A percentile compares a stretch with the other conserved stretches of the same genome.
Conservation (phyloP, 768 basidiomycete species). For the Lactifluus piperatus region DNA sequence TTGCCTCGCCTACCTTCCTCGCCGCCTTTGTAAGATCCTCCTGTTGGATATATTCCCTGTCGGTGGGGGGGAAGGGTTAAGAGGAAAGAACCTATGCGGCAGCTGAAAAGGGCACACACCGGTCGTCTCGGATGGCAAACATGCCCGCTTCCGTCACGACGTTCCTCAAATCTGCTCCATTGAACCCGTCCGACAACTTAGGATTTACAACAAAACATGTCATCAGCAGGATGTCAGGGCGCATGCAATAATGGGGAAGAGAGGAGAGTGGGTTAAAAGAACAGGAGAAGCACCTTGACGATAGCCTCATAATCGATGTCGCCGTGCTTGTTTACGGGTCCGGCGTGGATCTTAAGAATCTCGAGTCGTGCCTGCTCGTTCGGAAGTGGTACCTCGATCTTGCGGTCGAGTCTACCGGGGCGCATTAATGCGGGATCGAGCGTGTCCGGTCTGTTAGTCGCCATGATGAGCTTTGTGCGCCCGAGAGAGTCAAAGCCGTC, state of each 20-base stretch:
- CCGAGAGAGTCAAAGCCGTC: conserved; percentile 98
- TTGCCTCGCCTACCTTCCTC: conserved; percentile 89
- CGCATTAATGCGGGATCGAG: conserved; percentile 94
- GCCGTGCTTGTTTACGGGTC: conserved; percentile 87
- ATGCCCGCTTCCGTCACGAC: conserved; percentile 94
- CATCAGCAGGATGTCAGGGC: background rate
- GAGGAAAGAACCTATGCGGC: background rate
- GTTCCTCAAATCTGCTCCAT: conserved; percentile 94
- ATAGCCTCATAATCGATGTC: conserved; percentile 98
- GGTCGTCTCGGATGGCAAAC: conserved; percentile 96
- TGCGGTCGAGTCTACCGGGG: conserved; percentile 91
- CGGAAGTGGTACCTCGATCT: conserved; percentile 95
- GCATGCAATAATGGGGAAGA: too few relatives aligned
- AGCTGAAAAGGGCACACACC: conserved; percentile 38
- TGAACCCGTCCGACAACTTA: conserved; percentile 84
- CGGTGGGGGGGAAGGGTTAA: background rate
- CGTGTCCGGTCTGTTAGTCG: conserved; percentile 98
- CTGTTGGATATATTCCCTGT: conserved; percentile 82
- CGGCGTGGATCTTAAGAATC: conserved; percentile 95
- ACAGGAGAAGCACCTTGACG: conserved; percentile 66
- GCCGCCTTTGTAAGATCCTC: conserved; percentile 96
- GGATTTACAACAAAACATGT: background rate
- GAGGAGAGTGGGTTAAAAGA: background rate
- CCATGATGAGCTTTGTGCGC: conserved; percentile 95
- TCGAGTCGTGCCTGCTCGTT: conserved; percentile 95